Conservation (phyloP, 1,284 basidiomycete species). For the Ceratobasidium sp. region DNA sequence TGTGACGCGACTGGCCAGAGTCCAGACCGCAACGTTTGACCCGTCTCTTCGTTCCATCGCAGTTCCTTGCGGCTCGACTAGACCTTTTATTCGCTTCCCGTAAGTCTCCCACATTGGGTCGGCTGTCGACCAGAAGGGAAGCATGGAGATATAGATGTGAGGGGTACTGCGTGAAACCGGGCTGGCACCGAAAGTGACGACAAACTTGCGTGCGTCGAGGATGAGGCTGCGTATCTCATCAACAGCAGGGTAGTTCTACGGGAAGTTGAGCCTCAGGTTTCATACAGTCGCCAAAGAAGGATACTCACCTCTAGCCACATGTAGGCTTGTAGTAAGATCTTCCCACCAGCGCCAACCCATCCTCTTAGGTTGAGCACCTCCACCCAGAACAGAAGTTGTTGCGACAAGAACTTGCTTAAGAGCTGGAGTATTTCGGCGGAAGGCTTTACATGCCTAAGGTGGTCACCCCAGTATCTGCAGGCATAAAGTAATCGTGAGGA, state of each 20-base stretch:
- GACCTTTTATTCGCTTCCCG: background rate
- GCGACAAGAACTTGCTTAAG: background rate
- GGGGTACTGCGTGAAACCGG: background rate
- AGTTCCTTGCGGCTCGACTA: background rate
- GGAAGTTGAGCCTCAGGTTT: background rate
- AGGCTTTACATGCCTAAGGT: background rate
- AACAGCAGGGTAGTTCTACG: background rate
- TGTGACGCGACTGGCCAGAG: background rate
- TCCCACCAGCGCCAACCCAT: background rate
- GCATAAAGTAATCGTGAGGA: background rate
- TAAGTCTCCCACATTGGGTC: background rate
- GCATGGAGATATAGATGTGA: slow-evolving; percentile 21
- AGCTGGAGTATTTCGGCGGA: background rate
- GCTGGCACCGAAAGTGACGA: slow-evolving; percentile 9
- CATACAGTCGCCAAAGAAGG: background rate
- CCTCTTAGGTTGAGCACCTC: slow-evolving; percentile 19
- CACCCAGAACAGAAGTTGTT: slow-evolving; percentile 25
- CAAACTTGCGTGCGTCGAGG: slow-evolving; percentile 15
- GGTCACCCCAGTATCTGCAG: slow-evolving; percentile 18
- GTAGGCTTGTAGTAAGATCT: background rate
- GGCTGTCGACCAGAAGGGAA: background rate
- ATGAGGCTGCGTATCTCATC: background rate
- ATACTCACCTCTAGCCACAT: slow-evolving; percentile 10
- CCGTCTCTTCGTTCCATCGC: background rate
- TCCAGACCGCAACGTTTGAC: background rate